Percentiles rank a stretch among this genome's conserved stretches.
Evolutionary conservation across 306 rosid genomes (phyloP).

Genomic region (Trifolium repens): DNA sequence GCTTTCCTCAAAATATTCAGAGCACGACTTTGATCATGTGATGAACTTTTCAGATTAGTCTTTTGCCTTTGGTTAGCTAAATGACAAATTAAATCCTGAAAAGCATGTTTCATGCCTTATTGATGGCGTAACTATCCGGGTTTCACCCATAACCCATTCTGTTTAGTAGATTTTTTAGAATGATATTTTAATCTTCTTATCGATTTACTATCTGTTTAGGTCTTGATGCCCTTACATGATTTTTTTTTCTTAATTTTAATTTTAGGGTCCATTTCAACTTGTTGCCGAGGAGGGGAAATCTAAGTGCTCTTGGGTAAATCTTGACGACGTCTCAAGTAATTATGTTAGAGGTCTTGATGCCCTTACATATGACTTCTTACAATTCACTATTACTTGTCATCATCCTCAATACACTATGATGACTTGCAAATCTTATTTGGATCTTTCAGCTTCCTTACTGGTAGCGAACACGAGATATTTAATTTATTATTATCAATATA

Average conservation of each 20-base stretch:
- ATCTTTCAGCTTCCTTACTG: slow-evolving; percentile 19
- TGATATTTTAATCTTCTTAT: slow-evolving; percentile 19
- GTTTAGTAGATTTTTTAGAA: slow-evolving; percentile 2
- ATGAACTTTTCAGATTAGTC: too few relatives aligned
- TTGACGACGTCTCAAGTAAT: slow-evolving; percentile 87
- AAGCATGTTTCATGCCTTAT: neutral
- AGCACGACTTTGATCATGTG: too few relatives aligned
- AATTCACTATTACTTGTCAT: too few relatives aligned
- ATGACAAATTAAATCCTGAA: slow-evolving; percentile 19
- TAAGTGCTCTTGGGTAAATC: slow-evolving; percentile 97
- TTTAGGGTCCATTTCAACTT: slow-evolving; percentile 91
- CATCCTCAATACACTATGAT: too few relatives aligned
- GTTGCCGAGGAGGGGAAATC: slow-evolving; percentile 99
- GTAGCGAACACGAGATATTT: neutral
- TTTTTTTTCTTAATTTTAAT: slow-evolving; percentile 22
- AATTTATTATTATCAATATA: slow-evolving; percentile 14
- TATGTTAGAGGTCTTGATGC: too few relatives aligned
- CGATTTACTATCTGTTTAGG: neutral
- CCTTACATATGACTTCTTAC: too few relatives aligned
- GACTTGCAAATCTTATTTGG: slow-evolving; percentile 33
- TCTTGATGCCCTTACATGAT: slow-evolving; percentile 28
- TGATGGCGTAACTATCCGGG: slow-evolving; percentile 1
- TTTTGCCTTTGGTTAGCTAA: too few relatives aligned
- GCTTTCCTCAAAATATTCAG: too few relatives aligned
- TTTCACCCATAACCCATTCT: neutral